A percentile compares a stretch with the other conserved stretches of the same genome.
phyloP scores from a whole-genome alignment of 2,329 filamentous ascomycete species.

The Cordyceps javanica region DNA sequence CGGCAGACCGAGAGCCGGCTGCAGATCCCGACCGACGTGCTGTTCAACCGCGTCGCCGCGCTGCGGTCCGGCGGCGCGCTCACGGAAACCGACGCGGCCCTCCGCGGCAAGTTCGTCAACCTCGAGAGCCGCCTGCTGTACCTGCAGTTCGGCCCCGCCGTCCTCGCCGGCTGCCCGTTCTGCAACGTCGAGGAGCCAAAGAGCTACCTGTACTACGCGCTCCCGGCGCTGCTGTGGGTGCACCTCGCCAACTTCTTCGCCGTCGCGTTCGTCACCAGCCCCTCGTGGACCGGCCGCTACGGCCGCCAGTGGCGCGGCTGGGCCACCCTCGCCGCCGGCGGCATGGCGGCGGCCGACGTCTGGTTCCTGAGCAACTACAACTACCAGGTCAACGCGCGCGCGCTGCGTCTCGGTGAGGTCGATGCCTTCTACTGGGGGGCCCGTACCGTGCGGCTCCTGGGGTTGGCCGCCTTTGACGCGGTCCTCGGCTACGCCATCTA shows the following conservation, averaged over 20 bases:
- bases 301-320: constrained; percentile 63
- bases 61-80: constrained; percentile 44
- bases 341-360: constrained; percentile 57
- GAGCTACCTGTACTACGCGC: constrained; percentile 73
- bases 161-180: constrained; percentile 72
- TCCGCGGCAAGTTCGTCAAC: constrained; percentile 63
- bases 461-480: constrained; percentile 59
- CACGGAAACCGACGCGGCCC: constrained; percentile 53
- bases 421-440: constrained; percentile 68
- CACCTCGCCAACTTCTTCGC: constrained; percentile 73
- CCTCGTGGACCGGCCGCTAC: constrained; percentile 55
- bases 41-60: constrained; percentile 68
- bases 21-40: constrained; percentile 75
- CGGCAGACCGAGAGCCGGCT: constrained; percentile 69
- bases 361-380: constrained; percentile 61
- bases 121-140: constrained; percentile 73
- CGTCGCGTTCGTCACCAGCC: constrained; percentile 68
- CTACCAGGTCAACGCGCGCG: constrained; percentile 56
- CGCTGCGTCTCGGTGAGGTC: constrained; percentile 55
- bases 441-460: constrained; percentile 55
- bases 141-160: constrained; percentile 71
- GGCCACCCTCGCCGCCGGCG: constrained; percentile 58
- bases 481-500: constrained; percentile 62
- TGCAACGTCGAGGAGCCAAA: constrained; percentile 64
- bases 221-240: constrained; percentile 66